phyloP scores from a whole-genome alignment of 2,329 filamentous ascomycete species.

The Rhinocladiella similis region DNA sequence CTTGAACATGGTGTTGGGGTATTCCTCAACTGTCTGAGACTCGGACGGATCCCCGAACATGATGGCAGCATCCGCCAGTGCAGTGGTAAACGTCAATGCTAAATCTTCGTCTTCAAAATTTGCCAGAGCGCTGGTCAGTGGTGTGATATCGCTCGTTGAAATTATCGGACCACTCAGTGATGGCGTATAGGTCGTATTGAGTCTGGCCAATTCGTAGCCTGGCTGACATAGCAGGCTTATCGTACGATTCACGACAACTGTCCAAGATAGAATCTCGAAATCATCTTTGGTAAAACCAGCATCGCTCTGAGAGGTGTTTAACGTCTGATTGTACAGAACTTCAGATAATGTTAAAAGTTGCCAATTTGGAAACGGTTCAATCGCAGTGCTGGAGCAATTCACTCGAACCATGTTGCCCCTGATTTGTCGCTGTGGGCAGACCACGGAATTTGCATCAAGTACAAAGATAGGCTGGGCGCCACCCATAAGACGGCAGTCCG shows the following conservation, averaged over 20 bases:
- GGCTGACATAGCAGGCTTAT: constrained; percentile 2
- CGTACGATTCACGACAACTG: background rate
- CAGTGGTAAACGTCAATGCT: constrained; percentile 1
- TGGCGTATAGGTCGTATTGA: background rate
- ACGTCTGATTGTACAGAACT: constrained; percentile 9
- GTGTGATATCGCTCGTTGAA: background rate
- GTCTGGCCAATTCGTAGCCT: background rate
- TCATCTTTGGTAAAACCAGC: too few relatives aligned
- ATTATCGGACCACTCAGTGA: background rate
- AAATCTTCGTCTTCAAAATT: constrained; percentile 11
- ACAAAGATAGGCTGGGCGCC: background rate
- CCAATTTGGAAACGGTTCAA: constrained; percentile 1
- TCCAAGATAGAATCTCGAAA: background rate
- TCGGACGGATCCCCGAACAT: constrained; percentile 23
- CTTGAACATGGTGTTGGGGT: constrained; percentile 22
- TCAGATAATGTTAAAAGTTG: constrained; percentile 20
- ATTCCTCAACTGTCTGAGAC: constrained; percentile 5
- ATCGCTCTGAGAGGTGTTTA: too few relatives aligned
- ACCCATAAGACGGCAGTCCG: background rate
- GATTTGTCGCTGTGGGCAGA: constrained; percentile 4
- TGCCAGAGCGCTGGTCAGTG: background rate
- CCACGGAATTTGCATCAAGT: background rate
- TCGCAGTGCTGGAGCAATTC: background rate
- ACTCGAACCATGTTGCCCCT: background rate
- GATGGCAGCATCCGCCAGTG: constrained; percentile 2